A percentile compares a stretch with the other conserved stretches of the same genome.
These are phyloP conservation scores for Polytrichum formosum DNA, from an alignment of 225 moss, liverwort and hornwort genomes.

Conservation along the genomic window DNA sequence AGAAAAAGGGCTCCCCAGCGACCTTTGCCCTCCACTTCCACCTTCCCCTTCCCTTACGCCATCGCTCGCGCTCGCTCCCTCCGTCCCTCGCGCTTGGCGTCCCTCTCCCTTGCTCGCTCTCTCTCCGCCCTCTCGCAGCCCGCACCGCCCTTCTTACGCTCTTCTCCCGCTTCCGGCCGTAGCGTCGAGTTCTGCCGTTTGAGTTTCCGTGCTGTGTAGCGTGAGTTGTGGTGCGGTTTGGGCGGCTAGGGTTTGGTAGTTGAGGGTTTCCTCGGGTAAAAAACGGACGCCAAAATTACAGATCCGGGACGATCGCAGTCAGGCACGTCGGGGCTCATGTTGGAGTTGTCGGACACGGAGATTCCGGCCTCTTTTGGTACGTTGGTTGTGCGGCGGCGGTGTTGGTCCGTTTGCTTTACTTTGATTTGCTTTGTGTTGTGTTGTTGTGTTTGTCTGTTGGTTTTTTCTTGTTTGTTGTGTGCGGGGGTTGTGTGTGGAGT, in stretches of 20 bases:
- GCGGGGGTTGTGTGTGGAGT: background rate
- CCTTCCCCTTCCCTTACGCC: background rate
- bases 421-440: too few relatives aligned
- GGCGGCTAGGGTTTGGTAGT: slow-evolving; percentile 1
- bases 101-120: background rate
- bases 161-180: background rate
- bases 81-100: background rate
- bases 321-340: slow-evolving; percentile 63
- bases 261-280: background rate
- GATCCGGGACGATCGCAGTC: slow-evolving; percentile 35
- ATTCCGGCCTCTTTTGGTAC: slow-evolving; percentile 55
- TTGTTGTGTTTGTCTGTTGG: background rate
- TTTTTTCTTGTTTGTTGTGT: background rate
- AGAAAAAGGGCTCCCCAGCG: background rate
- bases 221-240: background rate
- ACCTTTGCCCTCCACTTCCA: background rate
- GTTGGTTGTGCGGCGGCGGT: background rate
- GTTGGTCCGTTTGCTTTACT: background rate
- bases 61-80: background rate
- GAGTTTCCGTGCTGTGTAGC: background rate
- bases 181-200: too few relatives aligned
- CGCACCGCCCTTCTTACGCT: background rate
- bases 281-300: slow-evolving; percentile 43
- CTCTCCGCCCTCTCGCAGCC: background rate
- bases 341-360: slow-evolving; percentile 57